Conservation (phyloP, 2,329 filamentous ascomycete species). For the Phoma sp. region DNA sequence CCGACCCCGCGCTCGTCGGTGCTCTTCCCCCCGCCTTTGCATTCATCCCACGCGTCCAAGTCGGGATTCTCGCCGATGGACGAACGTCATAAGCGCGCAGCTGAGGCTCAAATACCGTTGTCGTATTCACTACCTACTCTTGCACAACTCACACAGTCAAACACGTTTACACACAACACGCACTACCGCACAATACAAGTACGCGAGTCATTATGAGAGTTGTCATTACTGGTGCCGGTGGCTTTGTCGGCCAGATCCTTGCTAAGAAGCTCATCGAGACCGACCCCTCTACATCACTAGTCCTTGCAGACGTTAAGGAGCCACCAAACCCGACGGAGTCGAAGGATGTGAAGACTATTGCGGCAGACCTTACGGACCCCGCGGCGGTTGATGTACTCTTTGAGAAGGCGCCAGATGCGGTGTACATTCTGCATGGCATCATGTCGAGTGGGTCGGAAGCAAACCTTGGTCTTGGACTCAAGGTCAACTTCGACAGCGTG, state of each 20-base stretch:
- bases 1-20: conserved; percentile 17
- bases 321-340: conserved; percentile 57
- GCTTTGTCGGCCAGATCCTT: conserved; percentile 70
- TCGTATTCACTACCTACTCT: conserved; percentile 2
- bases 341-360: conserved; percentile 59
- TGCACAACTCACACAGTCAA: too few species aligned
- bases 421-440: conserved; percentile 71
- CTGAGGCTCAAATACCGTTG: not conserved
- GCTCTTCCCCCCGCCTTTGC: conserved; percentile 9
- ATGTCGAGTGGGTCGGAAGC: conserved; percentile 71
- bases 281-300: conserved; percentile 55
- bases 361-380: conserved; percentile 60
- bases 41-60: conserved; percentile 2
- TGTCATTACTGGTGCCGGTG: conserved; percentile 69
- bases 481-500: conserved; percentile 68
- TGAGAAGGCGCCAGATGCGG: conserved; percentile 39
- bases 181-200: not conserved
- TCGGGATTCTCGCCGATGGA: conserved; percentile 17
- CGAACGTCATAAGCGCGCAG: conserved; percentile 11
- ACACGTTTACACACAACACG: not conserved
- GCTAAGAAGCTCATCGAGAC: conserved; percentile 62
- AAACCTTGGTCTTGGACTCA: conserved; percentile 65
- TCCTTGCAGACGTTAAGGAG: conserved; percentile 65
- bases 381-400: conserved; percentile 35
- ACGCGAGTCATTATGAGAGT: conserved; percentile 49